Evolutionary conservation across 2,329 filamentous ascomycete species (phyloP).

Genomic region (Ophiostoma triangulosporum): DNA sequence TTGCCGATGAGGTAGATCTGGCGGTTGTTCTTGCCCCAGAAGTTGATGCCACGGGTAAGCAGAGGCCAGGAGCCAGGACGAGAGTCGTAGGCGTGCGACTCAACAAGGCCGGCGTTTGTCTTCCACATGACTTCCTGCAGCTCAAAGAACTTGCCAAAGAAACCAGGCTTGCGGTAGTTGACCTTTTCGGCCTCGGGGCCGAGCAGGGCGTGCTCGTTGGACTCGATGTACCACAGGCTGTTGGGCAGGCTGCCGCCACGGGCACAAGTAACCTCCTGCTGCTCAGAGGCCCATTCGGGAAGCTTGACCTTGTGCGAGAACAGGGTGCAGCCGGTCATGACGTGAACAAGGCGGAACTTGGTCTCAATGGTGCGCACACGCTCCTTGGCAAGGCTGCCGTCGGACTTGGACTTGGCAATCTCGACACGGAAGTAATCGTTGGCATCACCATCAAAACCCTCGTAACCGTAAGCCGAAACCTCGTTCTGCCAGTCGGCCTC

Average conservation of each 20-base stretch:
- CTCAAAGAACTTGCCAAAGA: conserved; percentile 97
- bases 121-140: conserved; percentile 98
- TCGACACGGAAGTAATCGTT: conserved; percentile 94
- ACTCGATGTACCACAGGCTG: conserved; percentile 93
- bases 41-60: conserved; percentile 90
- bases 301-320: conserved; percentile 99
- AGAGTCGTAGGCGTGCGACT: conserved; percentile 97
- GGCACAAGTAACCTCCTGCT: conserved; percentile 98
- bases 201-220: conserved; percentile 72
- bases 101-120: conserved; percentile 89
- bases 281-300: conserved; percentile 93
- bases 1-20: conserved; percentile 97
- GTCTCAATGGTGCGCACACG: conserved; percentile 87
- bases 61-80: conserved; percentile 88
- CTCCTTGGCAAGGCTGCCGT: conserved; percentile 64
- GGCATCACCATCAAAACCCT: conserved; percentile 91
- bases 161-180: conserved; percentile 88
- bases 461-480: conserved; percentile 92
- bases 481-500: conserved; percentile 93
- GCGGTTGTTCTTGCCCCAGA: conserved; percentile 89
- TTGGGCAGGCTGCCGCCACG: conserved; percentile 84
- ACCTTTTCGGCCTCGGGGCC: conserved; percentile 72
- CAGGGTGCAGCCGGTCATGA: conserved; percentile 92
- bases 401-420: conserved; percentile 82
- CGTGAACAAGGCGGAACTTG: conserved; percentile 87